These are phyloP conservation scores for Ascochyta rabiei DNA, from an alignment of 2,329 filamentous ascomycete genomes.

Conservation along the genomic window DNA sequence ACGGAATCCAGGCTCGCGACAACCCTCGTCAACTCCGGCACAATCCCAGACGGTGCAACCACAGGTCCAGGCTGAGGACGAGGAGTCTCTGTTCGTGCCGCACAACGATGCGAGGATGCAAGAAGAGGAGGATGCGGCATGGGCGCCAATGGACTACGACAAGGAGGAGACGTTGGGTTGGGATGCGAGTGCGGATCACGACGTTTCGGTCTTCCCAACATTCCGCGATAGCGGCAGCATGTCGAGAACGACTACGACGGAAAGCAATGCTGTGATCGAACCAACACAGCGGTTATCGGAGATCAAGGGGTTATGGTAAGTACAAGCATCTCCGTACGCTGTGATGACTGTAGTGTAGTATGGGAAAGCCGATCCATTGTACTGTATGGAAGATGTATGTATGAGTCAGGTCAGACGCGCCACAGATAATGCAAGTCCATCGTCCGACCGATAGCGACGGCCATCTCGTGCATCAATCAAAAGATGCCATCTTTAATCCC, in stretches of 20 bases:
- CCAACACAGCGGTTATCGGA: conserved; percentile 78
- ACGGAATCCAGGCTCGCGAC: conserved; percentile 36
- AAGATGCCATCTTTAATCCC: too few relatives aligned
- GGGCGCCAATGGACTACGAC: conserved; percentile 73
- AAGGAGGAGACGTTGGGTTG: conserved; percentile 73
- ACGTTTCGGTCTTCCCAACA: conserved; percentile 49
- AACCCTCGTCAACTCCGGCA: conserved; percentile 20
- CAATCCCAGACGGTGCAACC: conserved; percentile 13
- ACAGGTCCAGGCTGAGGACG: conserved; percentile 57
- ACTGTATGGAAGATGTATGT: background rate
- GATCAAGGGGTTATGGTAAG: conserved; percentile 44
- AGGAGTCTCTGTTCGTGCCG: conserved; percentile 74
- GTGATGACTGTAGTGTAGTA: background rate
- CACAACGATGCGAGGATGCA: conserved; percentile 61
- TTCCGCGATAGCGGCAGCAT: conserved; percentile 51
- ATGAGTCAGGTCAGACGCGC: background rate
- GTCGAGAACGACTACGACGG: conserved; percentile 30
- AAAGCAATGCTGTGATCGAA: conserved; percentile 57
- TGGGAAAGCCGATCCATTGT: too few relatives aligned
- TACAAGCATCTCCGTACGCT: background rate
- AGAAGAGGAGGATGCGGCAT: conserved; percentile 68
- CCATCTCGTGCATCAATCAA: too few relatives aligned
- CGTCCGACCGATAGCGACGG: too few relatives aligned
- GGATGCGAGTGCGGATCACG: conserved; percentile 69
- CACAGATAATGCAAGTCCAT: background rate